These are phyloP conservation scores for Populus pruinosa DNA, from an alignment of 345 rosid species.

Conservation along the genomic window DNA sequence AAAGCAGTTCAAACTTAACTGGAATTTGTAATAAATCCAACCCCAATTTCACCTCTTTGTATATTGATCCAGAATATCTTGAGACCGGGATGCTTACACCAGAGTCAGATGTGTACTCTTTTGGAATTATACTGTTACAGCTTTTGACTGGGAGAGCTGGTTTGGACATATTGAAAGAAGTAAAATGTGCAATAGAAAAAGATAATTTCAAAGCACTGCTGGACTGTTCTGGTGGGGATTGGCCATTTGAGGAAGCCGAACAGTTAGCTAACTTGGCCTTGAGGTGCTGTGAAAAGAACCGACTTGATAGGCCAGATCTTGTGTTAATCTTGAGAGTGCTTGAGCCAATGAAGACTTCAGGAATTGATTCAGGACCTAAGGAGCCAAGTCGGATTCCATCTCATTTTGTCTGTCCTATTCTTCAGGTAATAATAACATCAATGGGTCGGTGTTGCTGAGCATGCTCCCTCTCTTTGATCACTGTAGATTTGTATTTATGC, in stretches of 20 bases:
- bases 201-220: slow-evolving; percentile 51
- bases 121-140: slow-evolving; percentile 71
- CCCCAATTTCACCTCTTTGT: slow-evolving; percentile 20
- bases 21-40: slow-evolving; percentile 6
- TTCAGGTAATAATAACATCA: slow-evolving; percentile 50
- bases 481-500: no score
- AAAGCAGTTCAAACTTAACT: background rate
- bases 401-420: slow-evolving; percentile 86
- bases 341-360: slow-evolving; percentile 45
- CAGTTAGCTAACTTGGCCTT: slow-evolving; percentile 60
- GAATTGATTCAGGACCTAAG: slow-evolving; percentile 31
- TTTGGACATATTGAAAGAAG: slow-evolving; percentile 47
- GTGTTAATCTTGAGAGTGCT: slow-evolving; percentile 46
- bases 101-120: slow-evolving; percentile 69
- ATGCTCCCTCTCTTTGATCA: no score
- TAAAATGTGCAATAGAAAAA: slow-evolving; percentile 59
- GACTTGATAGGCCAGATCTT: slow-evolving; percentile 52
- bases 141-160: slow-evolving; percentile 69
- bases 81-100: slow-evolving; percentile 44
- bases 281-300: slow-evolving; percentile 60
- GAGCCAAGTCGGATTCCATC: slow-evolving; percentile 55
- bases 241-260: slow-evolving; percentile 58
- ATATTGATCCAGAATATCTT: slow-evolving; percentile 55
- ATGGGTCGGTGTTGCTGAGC: background rate
- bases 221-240: slow-evolving; percentile 71